Percentiles rank a stretch among this genome's conserved stretches.
phyloP scores from a whole-genome alignment of 805 yeast genomes.

The Candida parachauliodes region DNA sequence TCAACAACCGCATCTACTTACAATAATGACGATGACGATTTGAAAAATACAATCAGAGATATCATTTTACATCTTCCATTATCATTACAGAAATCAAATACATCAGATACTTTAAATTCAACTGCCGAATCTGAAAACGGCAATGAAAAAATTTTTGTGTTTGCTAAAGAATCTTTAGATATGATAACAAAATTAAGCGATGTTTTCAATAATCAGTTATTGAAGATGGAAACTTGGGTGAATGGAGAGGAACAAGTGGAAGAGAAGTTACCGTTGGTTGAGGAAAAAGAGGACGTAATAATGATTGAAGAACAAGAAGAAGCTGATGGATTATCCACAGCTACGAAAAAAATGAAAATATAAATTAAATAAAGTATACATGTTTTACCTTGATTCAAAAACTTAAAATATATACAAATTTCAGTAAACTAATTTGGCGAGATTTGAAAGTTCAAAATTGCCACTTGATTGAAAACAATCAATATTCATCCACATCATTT shows the following conservation, averaged over 20 bases:
- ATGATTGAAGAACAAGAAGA: constrained; percentile 8
- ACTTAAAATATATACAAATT: no score
- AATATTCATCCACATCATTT: no score
- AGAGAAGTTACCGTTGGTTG: constrained; percentile 3
- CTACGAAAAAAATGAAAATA: constrained; percentile 11
- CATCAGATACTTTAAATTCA: constrained; percentile 7
- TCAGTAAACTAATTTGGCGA: no score
- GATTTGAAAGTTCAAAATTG: no score
- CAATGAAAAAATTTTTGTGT: constrained; percentile 66
- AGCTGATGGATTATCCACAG: constrained; percentile 7
- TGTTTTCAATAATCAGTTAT: constrained; percentile 81
- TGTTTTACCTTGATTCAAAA: no score
- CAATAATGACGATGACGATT: constrained; percentile 17
- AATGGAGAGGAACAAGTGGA: constrained; percentile 33
- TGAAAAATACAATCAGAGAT: constrained; percentile 72
- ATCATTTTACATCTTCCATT: constrained; percentile 70
- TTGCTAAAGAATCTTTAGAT: constrained; percentile 87
- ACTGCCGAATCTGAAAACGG: constrained; percentile 14
- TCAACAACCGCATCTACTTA: constrained; percentile 8
- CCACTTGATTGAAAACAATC: no score
- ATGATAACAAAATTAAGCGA: constrained; percentile 80
- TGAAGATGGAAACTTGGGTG: constrained; percentile 84
- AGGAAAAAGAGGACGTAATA: constrained; percentile 3
- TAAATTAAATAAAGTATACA: no score
- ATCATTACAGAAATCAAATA: constrained; percentile 41